Evolutionary conservation across 805 yeast species (phyloP).

Genomic region (Sungouiella blattae): DNA sequence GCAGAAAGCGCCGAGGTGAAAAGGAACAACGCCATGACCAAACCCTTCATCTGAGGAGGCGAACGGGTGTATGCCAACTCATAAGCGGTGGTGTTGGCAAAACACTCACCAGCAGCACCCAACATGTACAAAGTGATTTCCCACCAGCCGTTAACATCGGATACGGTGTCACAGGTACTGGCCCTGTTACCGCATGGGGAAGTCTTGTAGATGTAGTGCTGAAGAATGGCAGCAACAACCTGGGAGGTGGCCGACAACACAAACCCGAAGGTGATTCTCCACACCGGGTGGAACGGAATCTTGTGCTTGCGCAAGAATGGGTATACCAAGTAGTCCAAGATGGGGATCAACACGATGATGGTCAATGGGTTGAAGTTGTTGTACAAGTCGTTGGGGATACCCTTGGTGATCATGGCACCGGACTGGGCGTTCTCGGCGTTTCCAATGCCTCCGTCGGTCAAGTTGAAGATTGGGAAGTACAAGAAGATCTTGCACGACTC

Average conservation of each 20-base stretch:
- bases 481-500: constrained; percentile 44
- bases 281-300: constrained; percentile 29
- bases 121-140: constrained; percentile 31
- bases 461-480: constrained; percentile 36
- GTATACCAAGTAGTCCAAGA: constrained; percentile 46
- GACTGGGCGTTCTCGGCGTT: constrained; percentile 50
- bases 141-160: constrained; percentile 32
- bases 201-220: constrained; percentile 44
- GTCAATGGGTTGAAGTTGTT: constrained; percentile 53
- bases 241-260: constrained; percentile 44
- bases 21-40: constrained; percentile 45
- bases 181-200: constrained; percentile 52
- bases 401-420: constrained; percentile 49
- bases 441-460: constrained; percentile 50
- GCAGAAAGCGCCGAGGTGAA: constrained; percentile 46
- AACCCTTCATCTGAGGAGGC: constrained; percentile 48
- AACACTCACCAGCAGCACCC: constrained; percentile 52
- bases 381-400: constrained; percentile 56
- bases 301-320: constrained; percentile 42
- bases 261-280: constrained; percentile 48
- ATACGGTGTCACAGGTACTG: constrained; percentile 30
- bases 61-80: constrained; percentile 53
- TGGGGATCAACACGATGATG: constrained; percentile 49
- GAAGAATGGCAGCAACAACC: constrained; percentile 49
- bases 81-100: constrained; percentile 48